Percentiles rank a stretch among this genome's conserved stretches.
These are phyloP conservation scores for Pilaira anomala DNA, from an alignment of 192 early-diverging fungal species.

Conservation along the genomic window DNA sequence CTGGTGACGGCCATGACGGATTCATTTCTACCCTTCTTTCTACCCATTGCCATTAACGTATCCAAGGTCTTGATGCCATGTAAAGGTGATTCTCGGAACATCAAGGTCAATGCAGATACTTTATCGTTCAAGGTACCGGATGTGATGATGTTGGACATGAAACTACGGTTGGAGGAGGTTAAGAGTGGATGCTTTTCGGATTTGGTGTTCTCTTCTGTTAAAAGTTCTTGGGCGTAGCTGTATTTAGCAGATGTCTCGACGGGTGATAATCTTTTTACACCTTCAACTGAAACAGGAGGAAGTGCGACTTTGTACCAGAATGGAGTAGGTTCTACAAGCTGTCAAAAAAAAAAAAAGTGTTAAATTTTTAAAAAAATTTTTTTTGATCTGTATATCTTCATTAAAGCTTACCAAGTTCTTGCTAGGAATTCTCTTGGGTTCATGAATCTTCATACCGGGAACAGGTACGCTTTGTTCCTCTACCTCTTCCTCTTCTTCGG, in stretches of 20 bases:
- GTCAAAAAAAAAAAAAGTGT: neutral
- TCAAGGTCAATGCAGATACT: constrained; percentile 87
- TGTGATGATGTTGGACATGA: constrained; percentile 82
- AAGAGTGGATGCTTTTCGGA: constrained; percentile 54
- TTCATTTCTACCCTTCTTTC: constrained; percentile 89
- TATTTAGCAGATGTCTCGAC: constrained; percentile 17
- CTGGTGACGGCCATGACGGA: constrained; percentile 79
- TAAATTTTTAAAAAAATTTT: neutral
- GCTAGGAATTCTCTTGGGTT: neutral
- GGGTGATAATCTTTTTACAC: neutral
- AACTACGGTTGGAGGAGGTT: constrained; percentile 78
- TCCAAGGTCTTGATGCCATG: constrained; percentile 72
- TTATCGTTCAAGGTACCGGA: constrained; percentile 94
- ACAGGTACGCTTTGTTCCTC: neutral
- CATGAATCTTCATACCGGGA: neutral
- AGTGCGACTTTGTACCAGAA: constrained; percentile 28
- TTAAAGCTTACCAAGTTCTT: neutral
- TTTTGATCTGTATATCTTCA: neutral
- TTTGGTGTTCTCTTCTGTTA: constrained; percentile 60
- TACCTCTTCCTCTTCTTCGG: constrained; percentile 1
- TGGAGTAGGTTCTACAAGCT: constrained; percentile 35
- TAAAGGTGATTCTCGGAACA: constrained; percentile 89
- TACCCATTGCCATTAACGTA: constrained; percentile 79
- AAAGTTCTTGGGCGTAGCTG: constrained; percentile 57
- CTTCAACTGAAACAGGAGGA: constrained; percentile 1